Evolutionary conservation across 345 rosid genomes (phyloP), one percentile per base, ranked within the genome.

Genomic region (Theobroma cacao): DNA sequence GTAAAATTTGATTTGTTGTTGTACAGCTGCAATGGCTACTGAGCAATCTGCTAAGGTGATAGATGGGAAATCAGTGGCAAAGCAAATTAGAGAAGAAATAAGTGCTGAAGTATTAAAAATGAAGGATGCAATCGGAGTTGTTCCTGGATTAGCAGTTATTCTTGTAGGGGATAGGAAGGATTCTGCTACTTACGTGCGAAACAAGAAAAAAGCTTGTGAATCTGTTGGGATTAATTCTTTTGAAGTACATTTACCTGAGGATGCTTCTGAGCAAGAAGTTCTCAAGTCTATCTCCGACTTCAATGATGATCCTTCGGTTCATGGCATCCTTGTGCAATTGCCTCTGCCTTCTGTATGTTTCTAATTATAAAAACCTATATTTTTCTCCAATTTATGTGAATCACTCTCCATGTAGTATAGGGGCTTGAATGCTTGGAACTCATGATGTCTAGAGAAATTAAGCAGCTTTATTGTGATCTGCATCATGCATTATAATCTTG

Each of bases 241-340:
- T 48, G 97, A 91, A 80, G 93, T 85, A 38, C 26, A 76, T 75
- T 78, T 95, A 77, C 85, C 94, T 17, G 92, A 86, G 58, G 90
- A 88, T 43, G 80, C 94, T 0, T 74, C 90, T 5, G 97, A 93
- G 80, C 84, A 88, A 30, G 93, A 93, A 78, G 91, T 95, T 12
- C 86, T 93, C 77, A 84, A 82, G 68, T 84, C 76, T 77, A 88
- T 95, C 63, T 85, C 45, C 1, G 61, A 20, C 30, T 71, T 50
- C 75, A 95, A 95, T 55, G 84, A 77, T 40, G 92, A 93, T 82
- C 87, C 95, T 80, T 81, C 85, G 0, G 93, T 95, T 64, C 98
- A 95, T 73, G 98, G 98, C 84, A 93, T 94, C 83, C 98, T 93
- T 78, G 98, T 94, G 75, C 98, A 94, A 81, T 81, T 91, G 82